Evolutionary conservation across 352 stramenopile species (phyloP).

Genomic region (Thalassiosira hispida): DNA sequence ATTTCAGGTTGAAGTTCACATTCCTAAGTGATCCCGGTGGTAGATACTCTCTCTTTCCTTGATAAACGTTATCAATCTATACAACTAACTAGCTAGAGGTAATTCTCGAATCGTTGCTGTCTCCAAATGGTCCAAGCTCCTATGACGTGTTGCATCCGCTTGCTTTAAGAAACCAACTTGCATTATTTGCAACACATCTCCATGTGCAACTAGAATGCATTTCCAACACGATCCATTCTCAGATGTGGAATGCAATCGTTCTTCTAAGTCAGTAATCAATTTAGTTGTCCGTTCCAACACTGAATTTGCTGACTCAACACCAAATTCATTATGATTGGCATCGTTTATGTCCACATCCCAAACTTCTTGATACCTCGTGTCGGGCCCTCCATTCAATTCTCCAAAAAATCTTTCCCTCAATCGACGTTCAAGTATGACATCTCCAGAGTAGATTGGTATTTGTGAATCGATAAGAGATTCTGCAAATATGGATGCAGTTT

Average conservation of each 20-base stretch:
- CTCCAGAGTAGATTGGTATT: conserved; percentile 57
- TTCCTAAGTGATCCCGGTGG: too few species aligned
- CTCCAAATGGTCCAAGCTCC: conserved; percentile 78
- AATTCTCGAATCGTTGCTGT: conserved; percentile 73
- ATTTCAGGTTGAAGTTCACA: too few species aligned
- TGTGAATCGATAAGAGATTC: conserved; percentile 16
- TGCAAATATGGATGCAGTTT: conserved; percentile 72
- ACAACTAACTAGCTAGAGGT: conserved; percentile 12
- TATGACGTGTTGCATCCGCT: conserved; percentile 61
- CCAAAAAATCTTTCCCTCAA: conserved; percentile 83
- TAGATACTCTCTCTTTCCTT: too few species aligned
- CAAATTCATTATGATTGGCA: conserved; percentile 63
- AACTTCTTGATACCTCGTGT: conserved; percentile 78
- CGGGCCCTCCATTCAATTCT: conserved; percentile 63
- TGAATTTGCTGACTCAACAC: conserved; percentile 69
- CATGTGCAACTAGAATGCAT: conserved; percentile 81
- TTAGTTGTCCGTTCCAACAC: conserved; percentile 69
- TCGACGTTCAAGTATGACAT: conserved; percentile 60
- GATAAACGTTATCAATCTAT: too few species aligned
- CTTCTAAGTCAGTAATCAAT: conserved; percentile 68
- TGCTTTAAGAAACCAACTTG: conserved; percentile 76
- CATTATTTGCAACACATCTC: conserved; percentile 85
- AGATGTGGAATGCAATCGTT: conserved; percentile 28
- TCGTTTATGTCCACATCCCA: conserved; percentile 77
- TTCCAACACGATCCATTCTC: conserved; percentile 23